Conservation (phyloP, 768 basidiomycete species). For the Neoboletus brunneissimus region DNA sequence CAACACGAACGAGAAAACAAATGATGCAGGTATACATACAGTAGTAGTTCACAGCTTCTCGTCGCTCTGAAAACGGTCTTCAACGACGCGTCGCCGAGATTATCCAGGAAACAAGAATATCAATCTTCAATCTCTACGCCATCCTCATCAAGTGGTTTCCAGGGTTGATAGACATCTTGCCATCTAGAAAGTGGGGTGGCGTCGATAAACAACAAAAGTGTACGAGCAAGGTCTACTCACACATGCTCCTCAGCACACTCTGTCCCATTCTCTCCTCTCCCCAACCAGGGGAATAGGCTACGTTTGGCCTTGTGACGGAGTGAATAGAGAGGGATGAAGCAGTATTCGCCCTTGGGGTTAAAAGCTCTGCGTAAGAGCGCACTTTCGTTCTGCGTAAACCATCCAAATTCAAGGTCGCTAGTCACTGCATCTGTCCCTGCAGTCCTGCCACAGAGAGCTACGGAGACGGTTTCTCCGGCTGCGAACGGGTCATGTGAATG, state of each 20-base stretch:
- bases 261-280: slow-evolving; percentile 2
- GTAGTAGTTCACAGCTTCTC: no score
- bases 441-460: slow-evolving; percentile 2
- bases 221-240: slow-evolving; percentile 3
- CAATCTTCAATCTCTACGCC: slow-evolving; percentile 6
- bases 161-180: slow-evolving; percentile 15
- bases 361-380: slow-evolving; percentile 4
- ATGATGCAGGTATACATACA: neutral
- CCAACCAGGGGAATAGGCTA: neutral
- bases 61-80: neutral
- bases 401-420: neutral
- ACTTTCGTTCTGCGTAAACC: slow-evolving; percentile 6
- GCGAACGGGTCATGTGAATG: neutral
- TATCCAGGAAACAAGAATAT: neutral
- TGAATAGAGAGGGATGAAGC: slow-evolving; percentile 11
- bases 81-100: neutral
- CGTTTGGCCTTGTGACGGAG: slow-evolving; percentile 7
- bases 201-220: neutral
- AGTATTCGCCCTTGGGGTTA: neutral
- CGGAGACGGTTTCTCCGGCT: slow-evolving; percentile 14
- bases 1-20: neutral
- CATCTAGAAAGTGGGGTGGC: slow-evolving; percentile 5
- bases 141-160: slow-evolving; percentile 23
- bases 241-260: neutral
- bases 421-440: neutral